Percentiles rank a stretch among this genome's conserved stretches.
These are phyloP conservation scores for Dactylorhiza incarnata DNA, from an alignment of 106 monocot species.

Conservation along the genomic window DNA sequence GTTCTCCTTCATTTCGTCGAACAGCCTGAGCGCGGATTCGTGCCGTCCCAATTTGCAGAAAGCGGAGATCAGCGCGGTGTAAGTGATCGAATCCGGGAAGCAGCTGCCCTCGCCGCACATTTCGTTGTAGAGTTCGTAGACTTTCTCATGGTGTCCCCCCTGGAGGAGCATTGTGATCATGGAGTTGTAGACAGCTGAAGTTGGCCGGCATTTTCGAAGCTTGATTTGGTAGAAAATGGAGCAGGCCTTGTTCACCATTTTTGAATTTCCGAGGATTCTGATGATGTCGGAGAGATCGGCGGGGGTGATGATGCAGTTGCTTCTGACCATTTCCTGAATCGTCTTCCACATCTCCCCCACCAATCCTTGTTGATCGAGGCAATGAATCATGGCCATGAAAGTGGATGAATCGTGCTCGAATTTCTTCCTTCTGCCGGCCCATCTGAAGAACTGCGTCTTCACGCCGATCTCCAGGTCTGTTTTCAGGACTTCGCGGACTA, in stretches of 20 bases:
- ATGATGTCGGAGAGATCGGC: constrained; percentile 58
- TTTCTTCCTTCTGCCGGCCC: constrained; percentile 57
- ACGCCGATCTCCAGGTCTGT: constrained; percentile 50
- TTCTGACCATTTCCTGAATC: constrained; percentile 69
- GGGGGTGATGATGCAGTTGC: constrained; percentile 43
- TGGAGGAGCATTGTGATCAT: constrained; percentile 81
- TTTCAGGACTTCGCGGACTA: constrained; percentile 61
- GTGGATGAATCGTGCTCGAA: constrained; percentile 74
- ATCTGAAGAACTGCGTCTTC: constrained; percentile 79
- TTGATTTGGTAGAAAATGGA: constrained; percentile 86
- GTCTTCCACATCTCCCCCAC: constrained; percentile 76
- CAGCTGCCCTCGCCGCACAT: constrained; percentile 84
- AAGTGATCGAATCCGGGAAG: constrained; percentile 74
- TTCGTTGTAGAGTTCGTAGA: constrained; percentile 85
- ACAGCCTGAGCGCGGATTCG: constrained; percentile 61
- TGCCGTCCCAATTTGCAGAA: constrained; percentile 59
- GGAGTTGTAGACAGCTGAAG: constrained; percentile 53
- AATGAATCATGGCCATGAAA: constrained; percentile 69
- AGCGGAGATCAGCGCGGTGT: constrained; percentile 55
- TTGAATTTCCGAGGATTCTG: constrained; percentile 59
- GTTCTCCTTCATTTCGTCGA: constrained; percentile 96
- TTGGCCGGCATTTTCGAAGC: constrained; percentile 59
- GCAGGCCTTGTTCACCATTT: constrained; percentile 82
- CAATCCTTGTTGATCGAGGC: constrained; percentile 46
- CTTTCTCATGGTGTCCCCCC: constrained; percentile 86